Evolutionary conservation across 495 filamentous ascomycete genomes (phyloP).

Genomic region (Coniosporium apollinis): DNA sequence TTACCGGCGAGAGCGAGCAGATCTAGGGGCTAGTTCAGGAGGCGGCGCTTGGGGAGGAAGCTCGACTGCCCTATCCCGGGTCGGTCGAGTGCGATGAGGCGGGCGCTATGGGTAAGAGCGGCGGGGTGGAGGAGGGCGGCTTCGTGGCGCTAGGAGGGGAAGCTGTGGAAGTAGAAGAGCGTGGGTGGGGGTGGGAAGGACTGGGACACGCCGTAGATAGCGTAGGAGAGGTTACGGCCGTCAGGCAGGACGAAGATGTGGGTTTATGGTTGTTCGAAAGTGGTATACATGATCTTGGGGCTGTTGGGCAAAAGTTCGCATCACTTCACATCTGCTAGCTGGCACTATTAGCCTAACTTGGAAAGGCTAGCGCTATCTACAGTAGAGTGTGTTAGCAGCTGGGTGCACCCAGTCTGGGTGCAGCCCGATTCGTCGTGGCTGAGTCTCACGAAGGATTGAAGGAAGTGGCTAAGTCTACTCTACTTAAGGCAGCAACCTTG

Average conservation of each 20-base stretch:
- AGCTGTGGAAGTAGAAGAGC: conserved; percentile 31
- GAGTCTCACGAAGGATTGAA: no score
- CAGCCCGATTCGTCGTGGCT: no score
- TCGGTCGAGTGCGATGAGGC: conserved; percentile 26
- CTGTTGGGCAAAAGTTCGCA: no score
- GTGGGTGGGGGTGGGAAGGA: conserved; percentile 14
- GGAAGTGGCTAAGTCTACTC: no score
- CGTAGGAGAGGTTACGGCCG: conserved; percentile 26
- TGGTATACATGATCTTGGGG: no score
- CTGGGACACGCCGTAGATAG: conserved; percentile 27
- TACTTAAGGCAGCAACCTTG: no score
- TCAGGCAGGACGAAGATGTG: conserved; percentile 24
- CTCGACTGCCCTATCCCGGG: conserved; percentile 30
- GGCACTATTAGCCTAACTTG: no score
- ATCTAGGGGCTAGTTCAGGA: conserved; percentile 28
- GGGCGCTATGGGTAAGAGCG: conserved; percentile 17
- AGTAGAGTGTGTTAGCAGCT: no score
- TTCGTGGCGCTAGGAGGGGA: conserved; percentile 28
- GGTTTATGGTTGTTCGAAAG: no score
- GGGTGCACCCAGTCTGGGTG: no score
- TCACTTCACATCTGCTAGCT: no score
- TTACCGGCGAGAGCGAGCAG: conserved; percentile 22
- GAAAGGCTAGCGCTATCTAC: no score
- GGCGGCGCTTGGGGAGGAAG: conserved; percentile 19
- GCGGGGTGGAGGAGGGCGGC: conserved; percentile 14